A percentile compares a stretch with the other conserved stretches of the same genome.
Evolutionary conservation across 1,139 yeast genomes (phyloP).

Genomic region (Geotrichum carabidarum): DNA sequence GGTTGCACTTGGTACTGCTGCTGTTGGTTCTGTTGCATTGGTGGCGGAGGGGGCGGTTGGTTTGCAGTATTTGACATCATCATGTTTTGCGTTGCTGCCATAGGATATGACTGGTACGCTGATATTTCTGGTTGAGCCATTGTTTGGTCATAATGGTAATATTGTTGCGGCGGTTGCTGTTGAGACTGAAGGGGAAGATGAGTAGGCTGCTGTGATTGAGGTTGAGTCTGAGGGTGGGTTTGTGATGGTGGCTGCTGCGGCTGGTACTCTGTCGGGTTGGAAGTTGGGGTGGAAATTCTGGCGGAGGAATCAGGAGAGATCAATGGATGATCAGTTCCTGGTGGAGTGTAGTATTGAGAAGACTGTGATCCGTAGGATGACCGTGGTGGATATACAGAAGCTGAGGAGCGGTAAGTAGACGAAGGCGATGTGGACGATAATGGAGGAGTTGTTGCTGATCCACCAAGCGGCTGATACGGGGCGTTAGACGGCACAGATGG

Average conservation of each 20-base stretch:
- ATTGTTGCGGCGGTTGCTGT: slow-evolving; percentile 7
- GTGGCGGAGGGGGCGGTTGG: slow-evolving; percentile 21
- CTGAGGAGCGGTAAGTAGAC: slow-evolving; percentile 8
- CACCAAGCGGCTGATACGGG: slow-evolving; percentile 8
- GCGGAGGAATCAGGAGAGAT: slow-evolving; percentile 9
- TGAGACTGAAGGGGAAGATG: slow-evolving; percentile 2
- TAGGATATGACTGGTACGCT: slow-evolving; percentile 31
- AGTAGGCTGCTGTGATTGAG: slow-evolving; percentile 11
- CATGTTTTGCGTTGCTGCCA: slow-evolving; percentile 19
- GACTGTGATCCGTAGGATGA: not conserved
- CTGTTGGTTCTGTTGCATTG: slow-evolving; percentile 14
- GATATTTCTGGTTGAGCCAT: slow-evolving; percentile 21
- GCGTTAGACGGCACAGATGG: slow-evolving; percentile 8
- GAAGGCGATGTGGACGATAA: slow-evolving; percentile 12
- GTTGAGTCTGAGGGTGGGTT: slow-evolving; percentile 13
- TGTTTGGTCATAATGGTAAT: slow-evolving; percentile 9
- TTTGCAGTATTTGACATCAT: slow-evolving; percentile 17
- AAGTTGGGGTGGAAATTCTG: slow-evolving; percentile 5
- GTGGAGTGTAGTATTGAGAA: slow-evolving; percentile 5
- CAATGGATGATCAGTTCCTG: slow-evolving; percentile 5
- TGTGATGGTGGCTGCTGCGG: not conserved
- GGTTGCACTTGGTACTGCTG: slow-evolving; percentile 4
- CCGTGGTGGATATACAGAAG: slow-evolving; percentile 5
- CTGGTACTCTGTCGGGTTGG: slow-evolving; percentile 4
- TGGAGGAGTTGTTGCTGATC: slow-evolving; percentile 11